These are phyloP conservation scores for Hypoxylon sp. DNA, from an alignment of 2,329 filamentous ascomycete genomes.

Conservation along the genomic window DNA sequence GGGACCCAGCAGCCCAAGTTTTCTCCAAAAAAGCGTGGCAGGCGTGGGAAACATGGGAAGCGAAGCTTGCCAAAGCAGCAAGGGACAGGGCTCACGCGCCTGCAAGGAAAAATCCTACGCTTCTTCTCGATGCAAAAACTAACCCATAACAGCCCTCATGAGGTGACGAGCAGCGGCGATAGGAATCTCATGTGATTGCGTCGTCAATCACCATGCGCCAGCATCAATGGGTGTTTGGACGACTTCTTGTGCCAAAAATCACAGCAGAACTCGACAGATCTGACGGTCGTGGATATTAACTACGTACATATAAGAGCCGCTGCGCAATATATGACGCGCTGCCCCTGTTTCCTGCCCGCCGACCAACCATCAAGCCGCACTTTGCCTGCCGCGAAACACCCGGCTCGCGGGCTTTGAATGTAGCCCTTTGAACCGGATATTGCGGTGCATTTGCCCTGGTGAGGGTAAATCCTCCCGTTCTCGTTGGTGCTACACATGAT, in stretches of 20 bases:
- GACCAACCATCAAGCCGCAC: constrained; percentile 9
- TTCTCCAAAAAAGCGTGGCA: constrained; percentile 40
- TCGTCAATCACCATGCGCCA: constrained; percentile 2
- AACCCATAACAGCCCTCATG: not conserved
- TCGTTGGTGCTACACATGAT: constrained; percentile 33
- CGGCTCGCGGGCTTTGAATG: constrained; percentile 24
- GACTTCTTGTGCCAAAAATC: not conserved
- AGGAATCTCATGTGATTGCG: constrained; percentile 18
- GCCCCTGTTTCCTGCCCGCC: constrained; percentile 28
- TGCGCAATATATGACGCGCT: constrained; percentile 36
- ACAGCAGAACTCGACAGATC: constrained; percentile 1
- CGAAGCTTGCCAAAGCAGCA: constrained; percentile 42
- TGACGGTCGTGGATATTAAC: constrained; percentile 23
- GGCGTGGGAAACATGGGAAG: constrained; percentile 42
- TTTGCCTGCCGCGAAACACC: constrained; percentile 33
- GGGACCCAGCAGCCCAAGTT: constrained; percentile 21
- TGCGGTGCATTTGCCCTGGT: constrained; percentile 34
- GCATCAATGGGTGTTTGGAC: constrained; percentile 11
- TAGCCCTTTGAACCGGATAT: constrained; percentile 39
- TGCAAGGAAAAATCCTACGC: constrained; percentile 29
- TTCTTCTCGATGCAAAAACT: constrained; percentile 21
- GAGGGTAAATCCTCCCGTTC: constrained; percentile 40
- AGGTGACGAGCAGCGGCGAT: constrained; percentile 5
- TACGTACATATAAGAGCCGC: constrained; percentile 21
- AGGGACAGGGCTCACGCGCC: constrained; percentile 42